These are phyloP conservation scores for Dryadomyces quercivorus DNA, from an alignment of 2,329 filamentous ascomycete species.

Conservation along the genomic window DNA sequence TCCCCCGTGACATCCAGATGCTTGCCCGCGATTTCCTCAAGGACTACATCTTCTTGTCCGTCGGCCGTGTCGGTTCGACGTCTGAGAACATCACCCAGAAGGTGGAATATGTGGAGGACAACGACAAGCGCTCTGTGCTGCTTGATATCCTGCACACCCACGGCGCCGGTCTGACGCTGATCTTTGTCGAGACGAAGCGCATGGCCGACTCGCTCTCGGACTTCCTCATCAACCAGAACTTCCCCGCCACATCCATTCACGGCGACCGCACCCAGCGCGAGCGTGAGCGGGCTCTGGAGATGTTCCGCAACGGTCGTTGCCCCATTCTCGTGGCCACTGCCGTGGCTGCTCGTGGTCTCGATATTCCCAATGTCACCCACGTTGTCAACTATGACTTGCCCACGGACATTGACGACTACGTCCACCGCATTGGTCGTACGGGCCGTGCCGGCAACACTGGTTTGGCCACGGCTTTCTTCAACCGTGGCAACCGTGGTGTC, in stretches of 20 bases:
- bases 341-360: slow-evolving; percentile 79
- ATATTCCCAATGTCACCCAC: slow-evolving; percentile 94
- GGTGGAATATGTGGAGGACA: slow-evolving; percentile 90
- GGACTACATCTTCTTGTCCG: slow-evolving; percentile 98
- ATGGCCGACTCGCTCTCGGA: slow-evolving; percentile 98
- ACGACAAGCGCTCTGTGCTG: slow-evolving; percentile 92
- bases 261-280: slow-evolving; percentile 97
- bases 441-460: slow-evolving; percentile 98
- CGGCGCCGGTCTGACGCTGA: slow-evolving; percentile 74
- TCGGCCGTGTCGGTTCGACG: slow-evolving; percentile 95
- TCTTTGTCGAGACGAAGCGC: slow-evolving; percentile 99
- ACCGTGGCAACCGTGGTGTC: slow-evolving; percentile 96
- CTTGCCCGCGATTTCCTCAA: slow-evolving; percentile 96
- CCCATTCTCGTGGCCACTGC: slow-evolving; percentile 95
- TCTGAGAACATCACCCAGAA: slow-evolving; percentile 99
- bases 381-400: slow-evolving; percentile 93
- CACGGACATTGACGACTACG: slow-evolving; percentile 95
- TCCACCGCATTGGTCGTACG: slow-evolving; percentile 98
- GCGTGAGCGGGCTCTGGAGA: slow-evolving; percentile 93
- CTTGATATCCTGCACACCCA: slow-evolving; percentile 96
- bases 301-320: slow-evolving; percentile 92
- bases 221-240: slow-evolving; percentile 96
- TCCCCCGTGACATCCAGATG: slow-evolving; percentile 98
- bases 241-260: slow-evolving; percentile 97
- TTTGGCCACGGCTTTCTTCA: slow-evolving; percentile 98